These are phyloP conservation scores for Suhomyces kilbournensis DNA, from an alignment of 805 yeast genomes.

Conservation along the genomic window DNA sequence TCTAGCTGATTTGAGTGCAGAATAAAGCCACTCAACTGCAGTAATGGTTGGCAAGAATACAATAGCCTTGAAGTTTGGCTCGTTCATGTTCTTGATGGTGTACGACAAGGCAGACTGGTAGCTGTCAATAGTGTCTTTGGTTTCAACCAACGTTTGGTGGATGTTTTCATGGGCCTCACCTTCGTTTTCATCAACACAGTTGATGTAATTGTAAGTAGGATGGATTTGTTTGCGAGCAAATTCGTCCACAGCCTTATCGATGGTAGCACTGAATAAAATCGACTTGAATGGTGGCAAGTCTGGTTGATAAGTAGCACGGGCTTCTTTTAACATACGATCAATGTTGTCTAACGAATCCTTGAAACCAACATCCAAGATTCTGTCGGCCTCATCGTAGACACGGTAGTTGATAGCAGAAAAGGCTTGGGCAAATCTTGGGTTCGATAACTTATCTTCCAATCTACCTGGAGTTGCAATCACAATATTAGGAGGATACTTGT, in stretches of 20 bases:
- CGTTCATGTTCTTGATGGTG: constrained; percentile 39
- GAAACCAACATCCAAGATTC: constrained; percentile 79
- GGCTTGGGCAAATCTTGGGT: constrained; percentile 40
- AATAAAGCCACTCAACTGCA: constrained; percentile 57
- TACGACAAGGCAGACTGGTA: constrained; percentile 56
- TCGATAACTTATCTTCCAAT: constrained; percentile 56
- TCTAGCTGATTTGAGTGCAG: constrained; percentile 28
- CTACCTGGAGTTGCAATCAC: constrained; percentile 91
- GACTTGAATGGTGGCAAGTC: constrained; percentile 49
- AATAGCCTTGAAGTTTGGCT: constrained; percentile 64
- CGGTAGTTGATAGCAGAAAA: constrained; percentile 58
- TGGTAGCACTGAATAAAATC: constrained; percentile 84
- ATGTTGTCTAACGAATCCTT: constrained; percentile 61
- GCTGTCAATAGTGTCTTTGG: constrained; percentile 55
- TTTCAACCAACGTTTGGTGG: constrained; percentile 58
- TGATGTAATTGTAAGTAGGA: constrained; percentile 53
- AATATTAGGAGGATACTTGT: constrained; percentile 49
- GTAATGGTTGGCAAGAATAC: constrained; percentile 78
- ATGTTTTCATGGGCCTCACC: constrained; percentile 77
- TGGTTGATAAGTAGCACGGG: constrained; percentile 20
- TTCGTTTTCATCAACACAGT: constrained; percentile 71
- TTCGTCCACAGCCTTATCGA: constrained; percentile 60
- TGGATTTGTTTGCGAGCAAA: constrained; percentile 64
- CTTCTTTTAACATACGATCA: constrained; percentile 44
- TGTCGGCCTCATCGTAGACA: constrained; percentile 90